Base-by-base conservation (phyloP, 192 early-diverging fungal genomes). In the Rhizophagus clarus region DNA sequence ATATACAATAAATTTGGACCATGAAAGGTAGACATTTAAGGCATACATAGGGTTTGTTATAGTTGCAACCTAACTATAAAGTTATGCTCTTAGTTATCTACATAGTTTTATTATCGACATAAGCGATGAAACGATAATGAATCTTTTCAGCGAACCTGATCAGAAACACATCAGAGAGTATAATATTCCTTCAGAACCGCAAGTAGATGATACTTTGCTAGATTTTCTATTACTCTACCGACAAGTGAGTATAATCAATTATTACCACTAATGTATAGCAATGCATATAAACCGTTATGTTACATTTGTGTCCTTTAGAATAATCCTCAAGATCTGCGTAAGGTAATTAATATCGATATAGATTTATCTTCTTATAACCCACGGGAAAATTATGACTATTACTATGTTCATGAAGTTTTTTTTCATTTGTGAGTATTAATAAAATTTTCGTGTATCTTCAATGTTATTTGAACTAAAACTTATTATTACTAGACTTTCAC, bases 381-480 rank as follows among this genome's bases (percentile, higher is more conserved):
- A 34, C 10, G 7, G 34, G 31, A 40, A 71, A 4, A 78, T 78
- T 78, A 69, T 78, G 17, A 78, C 31, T 71, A 71, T 71, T 29
- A 63, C 9, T 78, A 78, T 17, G 7, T 78, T 28, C 32, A 78
- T 78, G 68, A 78, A 34, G 64, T 78, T 24, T 78, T 78, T 78
- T 78, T 5, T 22, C 77, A 71, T 72, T 61, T 78, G 68, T 66
- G 29, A 29, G 29, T 14, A 66, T 51, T n/a, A 45, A 62, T 76
- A 24, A 45, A 61, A 45, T 5, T 76, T 62, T n/a, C 67, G 22
- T 63, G 11, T 26, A 31, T 76, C 28, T 61, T 61, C 26, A 51
- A 51, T 51, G 4, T 51, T 51, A 51, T 51, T 51, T 51, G 49
- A 51, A 51, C 17, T 51, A 26, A n/a, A 45, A 34, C 31, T n/a